These are phyloP conservation scores for Cercospora zeae-maydis DNA, from an alignment of 2,329 filamentous ascomycete species.

Conservation along the genomic window DNA sequence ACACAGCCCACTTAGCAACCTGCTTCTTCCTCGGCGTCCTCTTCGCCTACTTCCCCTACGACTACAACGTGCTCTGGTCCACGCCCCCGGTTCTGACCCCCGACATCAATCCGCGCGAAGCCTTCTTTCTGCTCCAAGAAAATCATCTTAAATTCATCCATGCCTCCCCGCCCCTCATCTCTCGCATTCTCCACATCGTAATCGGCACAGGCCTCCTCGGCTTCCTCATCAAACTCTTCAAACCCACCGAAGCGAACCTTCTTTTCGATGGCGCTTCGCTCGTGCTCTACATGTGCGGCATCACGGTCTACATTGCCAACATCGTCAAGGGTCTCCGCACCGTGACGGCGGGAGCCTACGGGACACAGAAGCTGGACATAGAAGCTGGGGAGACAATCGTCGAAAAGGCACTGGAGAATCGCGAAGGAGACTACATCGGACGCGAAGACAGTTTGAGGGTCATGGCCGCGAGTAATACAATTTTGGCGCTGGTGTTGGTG, in stretches of 20 bases:
- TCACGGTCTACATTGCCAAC: constrained; percentile 91
- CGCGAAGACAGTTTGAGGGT: constrained; percentile 89
- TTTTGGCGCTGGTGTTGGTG: constrained; percentile 84
- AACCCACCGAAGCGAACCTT: constrained; percentile 87
- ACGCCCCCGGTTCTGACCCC: constrained; percentile 44
- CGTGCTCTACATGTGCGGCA: constrained; percentile 75
- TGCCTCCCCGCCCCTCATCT: constrained; percentile 85
- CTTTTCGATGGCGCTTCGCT: constrained; percentile 79
- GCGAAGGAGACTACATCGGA: constrained; percentile 64
- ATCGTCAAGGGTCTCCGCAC: constrained; percentile 91
- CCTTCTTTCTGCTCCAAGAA: constrained; percentile 82
- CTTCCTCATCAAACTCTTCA: constrained; percentile 92
- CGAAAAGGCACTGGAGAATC: constrained; percentile 37
- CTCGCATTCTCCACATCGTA: constrained; percentile 89
- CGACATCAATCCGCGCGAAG: constrained; percentile 41
- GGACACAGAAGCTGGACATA: constrained; percentile 40
- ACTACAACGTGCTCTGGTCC: constrained; percentile 83
- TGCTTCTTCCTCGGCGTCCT: constrained; percentile 98
- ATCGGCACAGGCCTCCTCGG: constrained; percentile 82
- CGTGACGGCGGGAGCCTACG: constrained; percentile 69
- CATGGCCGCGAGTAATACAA: constrained; percentile 90
- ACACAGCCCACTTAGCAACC: constrained; percentile 47
- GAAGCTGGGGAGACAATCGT: constrained; percentile 40
- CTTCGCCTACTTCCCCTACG: constrained; percentile 94
- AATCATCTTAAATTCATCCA: constrained; percentile 87